A percentile compares a stretch with the other conserved stretches of the same genome.
These are phyloP conservation scores for Purpureocillium lavendulum DNA, from an alignment of 2,329 filamentous ascomycete species.

Conservation along the genomic window DNA sequence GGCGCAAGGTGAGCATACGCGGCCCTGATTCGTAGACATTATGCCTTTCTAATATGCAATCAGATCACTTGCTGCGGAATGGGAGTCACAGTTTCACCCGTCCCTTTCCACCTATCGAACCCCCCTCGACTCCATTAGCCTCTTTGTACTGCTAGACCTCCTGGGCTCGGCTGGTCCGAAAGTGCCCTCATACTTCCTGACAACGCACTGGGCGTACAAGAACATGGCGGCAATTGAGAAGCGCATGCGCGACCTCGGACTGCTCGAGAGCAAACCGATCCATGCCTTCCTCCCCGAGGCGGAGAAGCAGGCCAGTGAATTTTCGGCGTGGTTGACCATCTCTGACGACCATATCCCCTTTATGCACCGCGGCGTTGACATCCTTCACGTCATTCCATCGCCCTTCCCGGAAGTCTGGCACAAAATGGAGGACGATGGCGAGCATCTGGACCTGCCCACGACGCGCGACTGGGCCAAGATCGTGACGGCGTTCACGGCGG, in stretches of 20 bases:
- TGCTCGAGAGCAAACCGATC: constrained; percentile 52
- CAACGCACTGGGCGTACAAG: constrained; percentile 89
- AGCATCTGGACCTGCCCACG: constrained; percentile 72
- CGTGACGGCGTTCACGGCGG: constrained; percentile 73
- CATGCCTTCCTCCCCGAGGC: constrained; percentile 57
- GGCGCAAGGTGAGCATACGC: constrained; percentile 57
- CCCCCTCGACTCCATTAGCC: constrained; percentile 67
- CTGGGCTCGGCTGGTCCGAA: constrained; percentile 61
- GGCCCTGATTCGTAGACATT: neutral
- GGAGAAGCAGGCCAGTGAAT: constrained; percentile 39
- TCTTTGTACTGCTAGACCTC: constrained; percentile 89
- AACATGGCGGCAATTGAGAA: constrained; percentile 66
- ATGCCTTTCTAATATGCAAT: neutral
- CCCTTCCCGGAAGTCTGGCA: constrained; percentile 88
- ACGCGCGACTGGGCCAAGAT: constrained; percentile 84
- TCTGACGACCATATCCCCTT: constrained; percentile 92
- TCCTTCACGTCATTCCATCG: constrained; percentile 80
- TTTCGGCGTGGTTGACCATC: constrained; percentile 43
- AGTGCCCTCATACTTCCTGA: constrained; percentile 80
- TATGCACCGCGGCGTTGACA: constrained; percentile 73
- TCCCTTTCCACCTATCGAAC: constrained; percentile 67
- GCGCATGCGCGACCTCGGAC: constrained; percentile 58
- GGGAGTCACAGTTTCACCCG: constrained; percentile 65
- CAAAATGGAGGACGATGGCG: constrained; percentile 70
- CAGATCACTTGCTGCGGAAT: constrained; percentile 67